Evolutionary conservation across 2,329 filamentous ascomycete species (phyloP).

Genomic region (Aspergillus tamarii): DNA sequence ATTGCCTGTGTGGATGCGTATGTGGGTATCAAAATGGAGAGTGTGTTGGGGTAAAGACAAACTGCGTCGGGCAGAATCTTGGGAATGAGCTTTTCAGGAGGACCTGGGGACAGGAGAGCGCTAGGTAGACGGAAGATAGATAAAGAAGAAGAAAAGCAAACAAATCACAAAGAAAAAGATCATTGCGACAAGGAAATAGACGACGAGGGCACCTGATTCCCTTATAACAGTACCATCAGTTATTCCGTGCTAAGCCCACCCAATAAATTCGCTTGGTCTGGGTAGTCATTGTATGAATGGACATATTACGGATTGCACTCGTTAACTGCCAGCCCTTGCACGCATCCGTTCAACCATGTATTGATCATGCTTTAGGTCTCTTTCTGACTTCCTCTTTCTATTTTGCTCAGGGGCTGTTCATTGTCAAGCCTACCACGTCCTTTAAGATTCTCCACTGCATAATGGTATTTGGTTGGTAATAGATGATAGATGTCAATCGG

Average conservation of each 20-base stretch:
- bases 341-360: slow-evolving; percentile 8
- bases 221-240: slow-evolving; percentile 21
- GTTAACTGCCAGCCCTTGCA: slow-evolving; percentile 16
- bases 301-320: slow-evolving; percentile 15
- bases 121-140: not conserved
- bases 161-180: not conserved
- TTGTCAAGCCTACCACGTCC: slow-evolving; percentile 24
- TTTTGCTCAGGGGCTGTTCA: slow-evolving; percentile 1
- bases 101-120: not conserved
- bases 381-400: not conserved
- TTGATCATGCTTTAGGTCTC: not conserved
- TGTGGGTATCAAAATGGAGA: not conserved
- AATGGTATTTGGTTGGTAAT: slow-evolving; percentile 12
- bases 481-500: slow-evolving; percentile 10
- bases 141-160: not conserved
- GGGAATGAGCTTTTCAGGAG: not conserved
- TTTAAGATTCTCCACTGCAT: slow-evolving; percentile 18
- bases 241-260: slow-evolving; percentile 16
- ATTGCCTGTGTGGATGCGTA: not conserved
- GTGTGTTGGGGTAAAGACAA: not conserved
- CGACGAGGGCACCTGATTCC: slow-evolving; percentile 12
- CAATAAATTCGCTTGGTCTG: slow-evolving; percentile 23
- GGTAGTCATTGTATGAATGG: slow-evolving; percentile 23
- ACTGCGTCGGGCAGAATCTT: not conserved
- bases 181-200: slow-evolving; percentile 11